These are phyloP conservation scores for Graphiopsis chlorocephala DNA, from an alignment of 2,329 filamentous ascomycete genomes.

Conservation along the genomic window DNA sequence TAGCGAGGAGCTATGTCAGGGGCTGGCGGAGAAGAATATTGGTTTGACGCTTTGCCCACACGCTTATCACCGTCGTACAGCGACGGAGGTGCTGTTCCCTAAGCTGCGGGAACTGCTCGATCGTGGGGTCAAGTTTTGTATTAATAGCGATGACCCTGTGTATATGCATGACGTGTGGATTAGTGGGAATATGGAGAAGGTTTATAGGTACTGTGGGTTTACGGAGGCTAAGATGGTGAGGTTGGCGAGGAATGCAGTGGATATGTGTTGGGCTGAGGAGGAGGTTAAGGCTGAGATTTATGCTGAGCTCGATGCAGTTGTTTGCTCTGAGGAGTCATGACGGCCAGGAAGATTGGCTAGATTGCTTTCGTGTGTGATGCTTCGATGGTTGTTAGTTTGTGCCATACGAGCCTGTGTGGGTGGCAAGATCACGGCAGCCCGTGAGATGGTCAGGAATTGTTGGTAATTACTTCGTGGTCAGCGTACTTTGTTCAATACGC, in stretches of 20 bases:
- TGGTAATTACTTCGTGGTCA: no score
- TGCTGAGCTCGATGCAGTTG: neutral
- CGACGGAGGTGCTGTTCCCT: neutral
- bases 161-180: slow-evolving; percentile 2
- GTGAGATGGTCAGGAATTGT: no score
- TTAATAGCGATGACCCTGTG: slow-evolving; percentile 2
- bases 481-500: no score
- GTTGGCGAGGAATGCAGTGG: neutral
- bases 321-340: neutral
- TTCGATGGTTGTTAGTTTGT: no score
- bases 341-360: no score
- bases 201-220: neutral
- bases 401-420: no score
- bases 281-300: neutral
- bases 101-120: neutral
- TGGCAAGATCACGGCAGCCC: no score
- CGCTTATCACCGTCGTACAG: neutral
- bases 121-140: neutral
- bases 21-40: neutral
- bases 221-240: neutral
- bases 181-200: slow-evolving; percentile 5
- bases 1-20: neutral
- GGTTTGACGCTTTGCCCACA: neutral
- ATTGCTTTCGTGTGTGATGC: no score
- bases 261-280: neutral